Conservation (phyloP, 805 yeast genomes). For the Nakazawaea laoshanensis region DNA sequence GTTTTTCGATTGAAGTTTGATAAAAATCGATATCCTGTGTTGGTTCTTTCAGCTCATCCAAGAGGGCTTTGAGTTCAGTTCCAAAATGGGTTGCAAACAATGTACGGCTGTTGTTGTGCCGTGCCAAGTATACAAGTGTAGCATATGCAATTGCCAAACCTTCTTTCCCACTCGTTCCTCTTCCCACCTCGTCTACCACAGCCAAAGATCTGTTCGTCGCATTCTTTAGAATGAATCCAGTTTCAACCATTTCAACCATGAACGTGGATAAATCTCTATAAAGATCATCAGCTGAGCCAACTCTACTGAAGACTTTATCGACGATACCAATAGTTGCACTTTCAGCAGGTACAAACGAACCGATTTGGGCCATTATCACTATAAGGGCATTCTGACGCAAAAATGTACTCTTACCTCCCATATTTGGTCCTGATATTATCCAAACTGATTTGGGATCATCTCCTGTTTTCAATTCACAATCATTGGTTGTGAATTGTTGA, state of each 20-base stretch:
- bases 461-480: slow-evolving; percentile 22
- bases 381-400: slow-evolving; percentile 66
- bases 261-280: slow-evolving; percentile 78
- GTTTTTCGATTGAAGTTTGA: slow-evolving; percentile 17
- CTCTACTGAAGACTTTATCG: slow-evolving; percentile 71
- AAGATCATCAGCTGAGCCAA: slow-evolving; percentile 81
- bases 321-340: slow-evolving; percentile 61
- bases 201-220: slow-evolving; percentile 66
- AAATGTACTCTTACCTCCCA: slow-evolving; percentile 81
- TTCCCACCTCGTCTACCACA: slow-evolving; percentile 80
- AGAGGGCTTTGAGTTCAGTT: slow-evolving; percentile 35
- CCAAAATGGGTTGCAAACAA: slow-evolving; percentile 91
- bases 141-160: slow-evolving; percentile 85
- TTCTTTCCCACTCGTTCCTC: slow-evolving; percentile 82
- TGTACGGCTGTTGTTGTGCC: slow-evolving; percentile 53
- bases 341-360: slow-evolving; percentile 64
- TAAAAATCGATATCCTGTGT: slow-evolving; percentile 18
- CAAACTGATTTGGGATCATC: slow-evolving; percentile 26
- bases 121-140: slow-evolving; percentile 46
- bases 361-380: slow-evolving; percentile 64
- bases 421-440: slow-evolving; percentile 83
- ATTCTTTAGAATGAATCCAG: slow-evolving; percentile 56
- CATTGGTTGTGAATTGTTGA: slow-evolving; percentile 38
- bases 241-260: slow-evolving; percentile 89
- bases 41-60: slow-evolving; percentile 18